Percentiles rank a stretch among this genome's conserved stretches.
Evolutionary conservation across 495 filamentous ascomycete species (phyloP).

Genomic region (Acidiella bohemica): DNA sequence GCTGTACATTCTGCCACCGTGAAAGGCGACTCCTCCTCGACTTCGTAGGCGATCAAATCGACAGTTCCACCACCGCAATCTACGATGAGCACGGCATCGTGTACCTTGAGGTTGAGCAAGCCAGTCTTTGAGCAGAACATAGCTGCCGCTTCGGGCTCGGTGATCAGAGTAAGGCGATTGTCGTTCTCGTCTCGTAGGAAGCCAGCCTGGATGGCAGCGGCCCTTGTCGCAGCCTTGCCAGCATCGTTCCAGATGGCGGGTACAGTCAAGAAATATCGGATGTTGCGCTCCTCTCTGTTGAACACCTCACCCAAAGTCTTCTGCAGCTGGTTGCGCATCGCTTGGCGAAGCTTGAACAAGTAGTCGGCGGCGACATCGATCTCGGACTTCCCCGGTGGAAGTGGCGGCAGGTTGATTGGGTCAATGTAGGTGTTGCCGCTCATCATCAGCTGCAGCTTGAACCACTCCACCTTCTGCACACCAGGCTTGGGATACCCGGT

Average conservation of each 20-base stretch:
- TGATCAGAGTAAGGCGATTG: slow-evolving; percentile 56
- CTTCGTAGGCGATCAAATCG: slow-evolving; percentile 65
- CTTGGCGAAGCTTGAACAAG: slow-evolving; percentile 61
- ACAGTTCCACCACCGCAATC: slow-evolving; percentile 65
- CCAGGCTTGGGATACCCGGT: slow-evolving; percentile 64
- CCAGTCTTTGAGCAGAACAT: slow-evolving; percentile 65
- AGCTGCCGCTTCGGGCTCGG: slow-evolving; percentile 58
- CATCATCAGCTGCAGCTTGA: slow-evolving; percentile 66
- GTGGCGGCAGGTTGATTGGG: slow-evolving; percentile 62
- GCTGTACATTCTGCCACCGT: slow-evolving; percentile 63
- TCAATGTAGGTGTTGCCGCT: slow-evolving; percentile 70
- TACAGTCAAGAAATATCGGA: slow-evolving; percentile 59
- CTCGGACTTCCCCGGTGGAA: slow-evolving; percentile 63
- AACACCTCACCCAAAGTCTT: slow-evolving; percentile 69
- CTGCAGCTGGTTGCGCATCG: slow-evolving; percentile 57
- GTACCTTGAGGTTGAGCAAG: slow-evolving; percentile 57
- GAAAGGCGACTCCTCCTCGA: slow-evolving; percentile 62
- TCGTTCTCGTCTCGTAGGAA: slow-evolving; percentile 65
- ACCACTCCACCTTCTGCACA: slow-evolving; percentile 68
- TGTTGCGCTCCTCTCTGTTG: slow-evolving; percentile 62
- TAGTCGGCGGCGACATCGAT: slow-evolving; percentile 68
- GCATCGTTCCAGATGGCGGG: slow-evolving; percentile 69
- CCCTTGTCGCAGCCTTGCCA: slow-evolving; percentile 57
- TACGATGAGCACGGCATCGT: slow-evolving; percentile 61
- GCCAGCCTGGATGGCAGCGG: slow-evolving; percentile 60